Evolutionary conservation across 495 filamentous ascomycete species (phyloP).

Genomic region (Zalerion maritima): DNA sequence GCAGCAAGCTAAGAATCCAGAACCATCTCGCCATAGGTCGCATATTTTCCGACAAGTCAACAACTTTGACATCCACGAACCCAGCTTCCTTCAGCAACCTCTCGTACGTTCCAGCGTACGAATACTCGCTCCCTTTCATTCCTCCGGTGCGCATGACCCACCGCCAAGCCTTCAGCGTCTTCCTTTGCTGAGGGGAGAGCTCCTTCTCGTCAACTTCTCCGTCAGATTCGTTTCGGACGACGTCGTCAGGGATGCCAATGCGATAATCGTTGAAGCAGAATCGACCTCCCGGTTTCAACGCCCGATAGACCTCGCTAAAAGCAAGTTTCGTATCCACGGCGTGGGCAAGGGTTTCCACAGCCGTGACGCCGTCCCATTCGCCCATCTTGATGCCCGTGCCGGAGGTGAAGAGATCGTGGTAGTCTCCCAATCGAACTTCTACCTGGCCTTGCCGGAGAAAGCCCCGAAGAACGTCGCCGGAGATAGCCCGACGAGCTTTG

Average conservation of each 20-base stretch:
- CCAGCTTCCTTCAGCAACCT: conserved; percentile 13
- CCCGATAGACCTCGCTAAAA: conserved; percentile 1
- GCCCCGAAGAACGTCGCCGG: too few relatives aligned
- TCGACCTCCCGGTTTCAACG: conserved; percentile 3
- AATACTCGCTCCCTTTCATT: conserved; percentile 5
- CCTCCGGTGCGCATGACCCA: conserved; percentile 3
- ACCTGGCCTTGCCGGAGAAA: neutral
- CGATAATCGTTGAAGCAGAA: conserved; percentile 4
- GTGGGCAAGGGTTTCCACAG: conserved; percentile 6
- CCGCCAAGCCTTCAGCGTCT: too few relatives aligned
- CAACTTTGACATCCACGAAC: conserved; percentile 13
- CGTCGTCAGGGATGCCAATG: conserved; percentile 3
- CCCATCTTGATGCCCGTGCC: too few relatives aligned
- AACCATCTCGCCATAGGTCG: conserved; percentile 6
- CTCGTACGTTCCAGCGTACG: conserved; percentile 6
- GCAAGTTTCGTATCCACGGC: conserved; percentile 3
- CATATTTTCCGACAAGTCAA: conserved; percentile 6
- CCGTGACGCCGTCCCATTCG: conserved; percentile 3
- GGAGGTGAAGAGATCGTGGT: conserved; percentile 5
- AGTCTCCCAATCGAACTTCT: conserved; percentile 2
- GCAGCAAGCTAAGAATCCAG: conserved; percentile 15
- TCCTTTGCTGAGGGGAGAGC: too few relatives aligned
- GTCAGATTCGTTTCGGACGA: neutral
- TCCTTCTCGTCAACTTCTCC: neutral
- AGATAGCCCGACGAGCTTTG: conserved; percentile 1